Percentiles rank a stretch among this genome's conserved stretches.
These are phyloP conservation scores for Priceomyces melissophilus DNA, from an alignment of 805 yeast genomes.

Conservation along the genomic window DNA sequence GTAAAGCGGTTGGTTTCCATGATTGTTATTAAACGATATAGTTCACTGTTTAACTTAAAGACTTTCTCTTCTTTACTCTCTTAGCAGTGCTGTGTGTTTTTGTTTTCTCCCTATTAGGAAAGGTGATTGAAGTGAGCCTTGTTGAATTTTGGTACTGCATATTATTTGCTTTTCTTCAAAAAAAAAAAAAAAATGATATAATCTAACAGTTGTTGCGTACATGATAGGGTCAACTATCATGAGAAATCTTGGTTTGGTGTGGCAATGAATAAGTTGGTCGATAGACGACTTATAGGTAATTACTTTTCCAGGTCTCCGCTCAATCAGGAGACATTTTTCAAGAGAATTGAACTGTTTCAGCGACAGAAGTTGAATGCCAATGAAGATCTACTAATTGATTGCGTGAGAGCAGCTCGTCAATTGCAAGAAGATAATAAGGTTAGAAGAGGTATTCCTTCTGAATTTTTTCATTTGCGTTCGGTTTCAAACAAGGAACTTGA, in stretches of 20 bases:
- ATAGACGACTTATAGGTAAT: neutral
- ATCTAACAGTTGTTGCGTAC: no score
- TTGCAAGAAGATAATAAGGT: slow-evolving; percentile 11
- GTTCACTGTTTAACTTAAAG: no score
- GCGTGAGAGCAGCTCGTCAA: slow-evolving; percentile 20
- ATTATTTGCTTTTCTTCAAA: no score
- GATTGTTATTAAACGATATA: neutral
- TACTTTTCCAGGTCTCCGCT: slow-evolving; percentile 18
- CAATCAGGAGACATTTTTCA: slow-evolving; percentile 23
- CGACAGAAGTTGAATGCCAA: neutral
- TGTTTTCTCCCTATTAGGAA: no score
- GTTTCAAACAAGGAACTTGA: slow-evolving; percentile 14
- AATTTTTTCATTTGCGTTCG: slow-evolving; percentile 11
- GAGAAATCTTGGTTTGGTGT: no score
- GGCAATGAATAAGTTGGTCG: no score
- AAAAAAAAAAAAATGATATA: no score
- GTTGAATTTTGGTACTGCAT: no score
- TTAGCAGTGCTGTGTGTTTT: no score
- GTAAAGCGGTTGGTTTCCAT: slow-evolving; percentile 1
- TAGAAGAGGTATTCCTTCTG: slow-evolving; percentile 2
- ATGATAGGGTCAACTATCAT: no score
- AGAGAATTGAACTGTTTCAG: slow-evolving; percentile 12
- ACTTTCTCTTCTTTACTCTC: no score
- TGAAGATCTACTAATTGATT: slow-evolving; percentile 14
- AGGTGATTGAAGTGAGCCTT: no score